A percentile compares a stretch with the other conserved stretches of the same genome.
Conservation (phyloP, 225 moss, liverwort and hornwort species). For the Physcomitrium patens region DNA sequence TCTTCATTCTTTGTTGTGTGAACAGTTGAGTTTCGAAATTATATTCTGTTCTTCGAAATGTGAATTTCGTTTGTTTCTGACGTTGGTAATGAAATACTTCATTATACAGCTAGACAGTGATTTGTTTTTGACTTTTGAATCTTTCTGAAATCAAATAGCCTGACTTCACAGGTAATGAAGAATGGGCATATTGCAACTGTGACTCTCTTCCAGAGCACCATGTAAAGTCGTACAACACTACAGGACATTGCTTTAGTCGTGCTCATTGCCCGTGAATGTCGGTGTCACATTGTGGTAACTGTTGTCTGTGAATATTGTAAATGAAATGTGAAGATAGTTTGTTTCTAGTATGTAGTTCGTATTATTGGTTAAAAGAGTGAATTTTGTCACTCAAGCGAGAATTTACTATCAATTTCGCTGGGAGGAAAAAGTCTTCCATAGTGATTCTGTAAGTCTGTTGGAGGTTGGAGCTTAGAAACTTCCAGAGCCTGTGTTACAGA, state of each 20-base stretch:
- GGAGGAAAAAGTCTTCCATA: slow-evolving; percentile 4
- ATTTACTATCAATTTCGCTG: slow-evolving; percentile 6
- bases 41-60: neutral
- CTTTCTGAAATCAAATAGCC: slow-evolving; percentile 8
- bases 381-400: neutral
- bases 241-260: slow-evolving; percentile 4
- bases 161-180: slow-evolving; percentile 82
- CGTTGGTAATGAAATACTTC: neutral
- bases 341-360: slow-evolving; percentile 29
- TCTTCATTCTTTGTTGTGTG: neutral
- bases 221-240: slow-evolving; percentile 21
- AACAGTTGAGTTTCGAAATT: neutral
- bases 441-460: neutral
- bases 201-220: slow-evolving; percentile 87
- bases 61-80: neutral
- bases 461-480: too few relatives aligned
- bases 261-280: neutral
- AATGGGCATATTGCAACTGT: slow-evolving; percentile 97
- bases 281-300: slow-evolving; percentile 11
- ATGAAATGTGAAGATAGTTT: slow-evolving; percentile 22
- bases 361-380: neutral
- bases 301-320: slow-evolving; percentile 37
- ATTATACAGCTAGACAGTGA: slow-evolving; percentile 7
- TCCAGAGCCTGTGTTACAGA: too few relatives aligned
- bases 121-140: neutral